A percentile compares a stretch with the other conserved stretches of the same genome.
Conservation (phyloP, 1,284 basidiomycete genomes). For the Papiliotrema fonsecae region DNA sequence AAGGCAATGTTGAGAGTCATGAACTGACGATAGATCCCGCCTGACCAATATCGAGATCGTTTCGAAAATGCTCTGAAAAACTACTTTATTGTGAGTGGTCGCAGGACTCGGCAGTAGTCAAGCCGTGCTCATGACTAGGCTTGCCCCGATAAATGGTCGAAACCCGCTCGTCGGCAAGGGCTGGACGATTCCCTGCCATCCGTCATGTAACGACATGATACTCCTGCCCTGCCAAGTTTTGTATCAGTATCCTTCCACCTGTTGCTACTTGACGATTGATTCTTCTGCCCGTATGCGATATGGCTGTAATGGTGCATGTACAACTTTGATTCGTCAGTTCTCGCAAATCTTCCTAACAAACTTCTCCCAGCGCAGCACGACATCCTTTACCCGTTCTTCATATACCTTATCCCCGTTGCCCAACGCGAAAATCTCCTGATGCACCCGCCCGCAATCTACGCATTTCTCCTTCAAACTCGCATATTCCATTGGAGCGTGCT, state of each 20-base stretch:
- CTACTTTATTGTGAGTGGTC: slow-evolving; percentile 27
- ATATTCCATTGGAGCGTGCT: slow-evolving; percentile 11
- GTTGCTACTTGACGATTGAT: too few species aligned
- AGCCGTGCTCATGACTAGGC: slow-evolving; percentile 11
- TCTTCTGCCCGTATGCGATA: too few species aligned
- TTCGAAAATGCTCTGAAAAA: slow-evolving; percentile 30
- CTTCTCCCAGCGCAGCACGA: slow-evolving; percentile 41
- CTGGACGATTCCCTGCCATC: not conserved
- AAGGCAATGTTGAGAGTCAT: too few species aligned
- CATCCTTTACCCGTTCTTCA: slow-evolving; percentile 35
- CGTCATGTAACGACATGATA: not conserved
- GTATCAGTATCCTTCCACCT: too few species aligned
- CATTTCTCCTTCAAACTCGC: slow-evolving; percentile 26
- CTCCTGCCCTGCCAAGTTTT: too few species aligned
- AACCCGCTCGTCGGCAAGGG: slow-evolving; percentile 4
- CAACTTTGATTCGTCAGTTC: not conserved
- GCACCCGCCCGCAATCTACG: slow-evolving; percentile 36
- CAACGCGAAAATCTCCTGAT: slow-evolving; percentile 44
- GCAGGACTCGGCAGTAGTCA: not conserved
- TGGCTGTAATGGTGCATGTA: not conserved
- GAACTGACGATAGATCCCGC: slow-evolving; percentile 24
- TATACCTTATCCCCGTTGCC: slow-evolving; percentile 17
- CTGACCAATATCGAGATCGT: slow-evolving; percentile 34
- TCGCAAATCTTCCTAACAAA: slow-evolving; percentile 30
- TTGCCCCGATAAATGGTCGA: slow-evolving; percentile 38